A percentile compares a stretch with the other conserved stretches of the same genome.
Evolutionary conservation across 192 early-diverging fungal species (phyloP).

Genomic region (Rhizophagus sp.): DNA sequence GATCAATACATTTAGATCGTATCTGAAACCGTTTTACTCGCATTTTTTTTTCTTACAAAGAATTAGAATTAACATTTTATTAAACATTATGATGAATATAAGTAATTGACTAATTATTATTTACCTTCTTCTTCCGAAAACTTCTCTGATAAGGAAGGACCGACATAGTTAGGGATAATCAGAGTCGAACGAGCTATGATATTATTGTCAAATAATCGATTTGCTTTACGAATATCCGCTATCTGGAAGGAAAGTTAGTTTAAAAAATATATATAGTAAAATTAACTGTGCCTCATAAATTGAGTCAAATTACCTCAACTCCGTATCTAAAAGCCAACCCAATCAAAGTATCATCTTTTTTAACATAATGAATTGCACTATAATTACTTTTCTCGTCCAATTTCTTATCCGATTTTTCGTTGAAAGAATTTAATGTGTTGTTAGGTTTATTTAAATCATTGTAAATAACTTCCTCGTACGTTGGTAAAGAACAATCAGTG

Average conservation of each 20-base stretch:
- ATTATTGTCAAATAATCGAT: constrained; percentile 27
- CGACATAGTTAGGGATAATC: constrained; percentile 21
- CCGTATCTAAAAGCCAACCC: constrained; percentile 25
- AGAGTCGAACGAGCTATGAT: constrained; percentile 9
- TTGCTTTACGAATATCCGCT: constrained; percentile 10
- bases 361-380: constrained; percentile 14
- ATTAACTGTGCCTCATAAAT: not conserved
- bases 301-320: constrained; percentile 11
- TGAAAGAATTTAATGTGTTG: not conserved
- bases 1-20: constrained; percentile 23
- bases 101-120: not conserved
- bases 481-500: not conserved
- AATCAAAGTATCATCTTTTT: constrained; percentile 21
- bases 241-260: not conserved
- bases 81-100: not conserved
- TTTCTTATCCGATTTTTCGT: not conserved
- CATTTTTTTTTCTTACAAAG: constrained; percentile 18
- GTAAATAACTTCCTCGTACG: not conserved
- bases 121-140: constrained; percentile 30
- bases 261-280: not conserved
- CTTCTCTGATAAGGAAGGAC: constrained; percentile 19
- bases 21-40: constrained; percentile 27
- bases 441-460: not conserved
- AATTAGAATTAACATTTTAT: not conserved
- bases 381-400: not conserved